Evolutionary conservation across 2,329 filamentous ascomycete genomes (phyloP).

Genomic region (Ceratocystis papillata): DNA sequence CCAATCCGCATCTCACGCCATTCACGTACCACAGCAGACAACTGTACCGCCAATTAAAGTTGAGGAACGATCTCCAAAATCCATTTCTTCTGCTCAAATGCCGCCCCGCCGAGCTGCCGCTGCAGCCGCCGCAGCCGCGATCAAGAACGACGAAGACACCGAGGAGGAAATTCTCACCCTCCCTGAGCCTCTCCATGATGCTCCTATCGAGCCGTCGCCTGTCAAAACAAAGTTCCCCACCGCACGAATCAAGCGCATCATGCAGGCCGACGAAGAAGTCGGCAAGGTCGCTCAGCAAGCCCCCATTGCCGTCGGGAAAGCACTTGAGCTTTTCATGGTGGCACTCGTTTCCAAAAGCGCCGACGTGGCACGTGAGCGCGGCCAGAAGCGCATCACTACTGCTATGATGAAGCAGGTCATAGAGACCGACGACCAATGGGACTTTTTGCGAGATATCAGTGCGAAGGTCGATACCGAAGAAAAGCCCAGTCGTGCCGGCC

Average conservation of each 20-base stretch:
- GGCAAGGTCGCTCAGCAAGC: slow-evolving; percentile 98
- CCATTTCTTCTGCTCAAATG: slow-evolving; percentile 28
- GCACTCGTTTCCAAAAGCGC: slow-evolving; percentile 82
- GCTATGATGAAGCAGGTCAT: slow-evolving; percentile 87
- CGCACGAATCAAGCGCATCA: slow-evolving; percentile 94
- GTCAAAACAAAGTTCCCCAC: slow-evolving; percentile 96
- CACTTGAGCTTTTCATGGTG: slow-evolving; percentile 96
- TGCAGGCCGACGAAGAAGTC: slow-evolving; percentile 98
- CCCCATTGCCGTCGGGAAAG: slow-evolving; percentile 89
- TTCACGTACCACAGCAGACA: neutral
- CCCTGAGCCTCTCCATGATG: slow-evolving; percentile 20
- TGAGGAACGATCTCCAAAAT: slow-evolving; percentile 21
- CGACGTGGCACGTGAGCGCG: slow-evolving; percentile 67
- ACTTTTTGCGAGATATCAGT: slow-evolving; percentile 87
- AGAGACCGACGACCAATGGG: slow-evolving; percentile 78
- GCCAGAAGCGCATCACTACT: slow-evolving; percentile 80
- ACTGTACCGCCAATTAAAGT: neutral
- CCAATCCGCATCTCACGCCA: neutral
- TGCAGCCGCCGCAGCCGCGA: slow-evolving; percentile 26
- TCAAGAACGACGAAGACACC: slow-evolving; percentile 31
- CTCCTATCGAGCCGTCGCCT: slow-evolving; percentile 50
- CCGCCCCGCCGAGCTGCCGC: slow-evolving; percentile 31
- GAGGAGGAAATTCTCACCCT: slow-evolving; percentile 32
- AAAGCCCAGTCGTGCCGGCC: slow-evolving; percentile 37
- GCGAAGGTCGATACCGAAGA: slow-evolving; percentile 59